Conservation (phyloP, 1,284 basidiomycete genomes). For the Ceratobasidium sp. region DNA sequence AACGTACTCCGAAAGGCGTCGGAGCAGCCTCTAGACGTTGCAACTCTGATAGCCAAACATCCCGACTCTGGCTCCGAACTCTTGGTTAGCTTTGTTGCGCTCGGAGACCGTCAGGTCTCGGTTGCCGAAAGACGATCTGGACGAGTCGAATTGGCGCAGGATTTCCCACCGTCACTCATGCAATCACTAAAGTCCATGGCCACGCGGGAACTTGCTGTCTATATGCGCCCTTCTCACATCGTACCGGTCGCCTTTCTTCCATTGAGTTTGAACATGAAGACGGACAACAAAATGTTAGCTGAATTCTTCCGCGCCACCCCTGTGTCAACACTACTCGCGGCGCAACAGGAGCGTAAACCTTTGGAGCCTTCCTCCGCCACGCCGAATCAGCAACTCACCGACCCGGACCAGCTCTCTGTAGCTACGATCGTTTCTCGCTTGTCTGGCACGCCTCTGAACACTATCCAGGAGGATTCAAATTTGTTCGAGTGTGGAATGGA, state of each 20-base stretch:
- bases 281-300: slow-evolving; percentile 58
- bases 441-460: slow-evolving; percentile 10
- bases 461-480: slow-evolving; percentile 47
- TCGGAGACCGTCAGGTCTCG: slow-evolving; percentile 52
- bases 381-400: neutral
- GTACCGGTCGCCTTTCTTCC: slow-evolving; percentile 62
- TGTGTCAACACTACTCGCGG: slow-evolving; percentile 14
- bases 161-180: slow-evolving; percentile 54
- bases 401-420: slow-evolving; percentile 39
- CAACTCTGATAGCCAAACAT: slow-evolving; percentile 61
- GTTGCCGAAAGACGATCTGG: slow-evolving; percentile 57
- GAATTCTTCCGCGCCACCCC: slow-evolving; percentile 55
- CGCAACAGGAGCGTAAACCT: slow-evolving; percentile 9
- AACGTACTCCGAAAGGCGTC: slow-evolving; percentile 59
- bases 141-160: slow-evolving; percentile 52
- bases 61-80: slow-evolving; percentile 61
- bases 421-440: slow-evolving; percentile 30
- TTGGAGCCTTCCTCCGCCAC: slow-evolving; percentile 16
- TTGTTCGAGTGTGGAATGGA: slow-evolving; percentile 63
- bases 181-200: slow-evolving; percentile 53
- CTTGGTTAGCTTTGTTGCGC: slow-evolving; percentile 62
- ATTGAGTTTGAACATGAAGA: slow-evolving; percentile 62
- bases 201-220: slow-evolving; percentile 61
- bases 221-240: slow-evolving; percentile 65
- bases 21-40: slow-evolving; percentile 54